phyloP scores from a whole-genome alignment of 2,329 filamentous ascomycete genomes.

The Ceratocystis papillata region DNA sequence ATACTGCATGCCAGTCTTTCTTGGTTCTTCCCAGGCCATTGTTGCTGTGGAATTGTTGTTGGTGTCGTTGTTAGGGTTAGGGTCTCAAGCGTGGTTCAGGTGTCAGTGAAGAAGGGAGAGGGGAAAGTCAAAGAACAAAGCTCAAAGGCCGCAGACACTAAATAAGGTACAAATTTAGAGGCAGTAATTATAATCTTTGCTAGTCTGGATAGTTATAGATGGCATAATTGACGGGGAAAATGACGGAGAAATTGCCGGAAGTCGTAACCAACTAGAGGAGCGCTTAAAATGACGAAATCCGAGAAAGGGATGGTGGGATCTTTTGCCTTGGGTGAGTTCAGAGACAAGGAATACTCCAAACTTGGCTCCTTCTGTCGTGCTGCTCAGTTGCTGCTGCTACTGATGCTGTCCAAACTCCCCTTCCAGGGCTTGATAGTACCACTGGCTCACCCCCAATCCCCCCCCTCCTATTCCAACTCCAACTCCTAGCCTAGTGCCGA shows the following conservation, averaged over 20 bases:
- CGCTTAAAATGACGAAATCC: constrained; percentile 19
- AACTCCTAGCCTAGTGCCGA: not conserved
- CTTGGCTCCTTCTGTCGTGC: too few species aligned
- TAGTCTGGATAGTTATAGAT: not conserved
- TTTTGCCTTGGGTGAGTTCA: not conserved
- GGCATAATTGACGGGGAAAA: constrained; percentile 9
- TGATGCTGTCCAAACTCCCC: constrained; percentile 4
- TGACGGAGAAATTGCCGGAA: constrained; percentile 29
- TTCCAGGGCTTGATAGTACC: constrained; percentile 14
- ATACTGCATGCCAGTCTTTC: constrained; percentile 38
- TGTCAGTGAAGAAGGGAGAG: not conserved
- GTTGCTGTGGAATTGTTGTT: constrained; percentile 21
- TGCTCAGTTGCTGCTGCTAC: not conserved
- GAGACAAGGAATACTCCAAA: not conserved
- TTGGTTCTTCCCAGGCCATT: constrained; percentile 38
- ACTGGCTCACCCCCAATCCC: not conserved
- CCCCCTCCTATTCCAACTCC: constrained; percentile 13
- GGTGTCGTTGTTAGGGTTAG: not conserved
- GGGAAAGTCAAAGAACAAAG: not conserved
- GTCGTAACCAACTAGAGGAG: not conserved
- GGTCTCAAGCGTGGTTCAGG: not conserved
- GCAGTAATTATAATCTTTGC: not conserved
- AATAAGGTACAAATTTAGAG: not conserved
- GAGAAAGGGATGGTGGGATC: constrained; percentile 17
- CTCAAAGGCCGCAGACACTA: not conserved